These are phyloP conservation scores for Leishmania major DNA, from an alignment of 208 protist genomes.

Conservation along the genomic window DNA sequence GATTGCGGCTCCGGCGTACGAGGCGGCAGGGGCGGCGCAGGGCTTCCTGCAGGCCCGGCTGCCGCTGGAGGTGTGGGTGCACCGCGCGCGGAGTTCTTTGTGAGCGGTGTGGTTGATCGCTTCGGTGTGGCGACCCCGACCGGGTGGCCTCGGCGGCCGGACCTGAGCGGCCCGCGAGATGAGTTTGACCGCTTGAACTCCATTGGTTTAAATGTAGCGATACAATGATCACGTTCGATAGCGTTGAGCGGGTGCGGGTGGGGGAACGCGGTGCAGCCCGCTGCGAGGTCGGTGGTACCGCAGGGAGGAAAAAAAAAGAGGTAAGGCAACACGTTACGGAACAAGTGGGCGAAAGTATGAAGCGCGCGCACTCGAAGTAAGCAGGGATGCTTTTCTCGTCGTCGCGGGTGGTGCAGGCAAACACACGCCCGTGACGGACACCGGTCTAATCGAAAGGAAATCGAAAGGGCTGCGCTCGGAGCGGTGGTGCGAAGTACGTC, in stretches of 20 bases:
- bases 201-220: conserved; percentile 25
- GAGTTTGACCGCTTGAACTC: conserved; percentile 80
- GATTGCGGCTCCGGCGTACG: neutral
- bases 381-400: neutral
- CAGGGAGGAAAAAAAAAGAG: neutral
- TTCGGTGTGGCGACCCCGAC: neutral
- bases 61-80: neutral
- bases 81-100: neutral
- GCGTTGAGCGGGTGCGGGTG: too few relatives aligned
- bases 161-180: conserved; percentile 38
- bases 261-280: too few relatives aligned
- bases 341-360: too few relatives aligned
- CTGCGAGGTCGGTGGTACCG: too few relatives aligned
- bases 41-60: neutral
- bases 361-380: too few relatives aligned
- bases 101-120: neutral
- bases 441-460: too few relatives aligned
- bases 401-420: neutral
- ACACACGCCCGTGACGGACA: too few relatives aligned
- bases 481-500: too few relatives aligned
- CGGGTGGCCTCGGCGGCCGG: neutral
- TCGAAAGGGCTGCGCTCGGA: too few relatives aligned
- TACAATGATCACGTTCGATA: too few relatives aligned
- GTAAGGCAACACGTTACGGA: neutral
- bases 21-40: neutral